These are phyloP conservation scores for Emmonsiellopsis sp. DNA, from an alignment of 2,329 filamentous ascomycete species.

Conservation along the genomic window DNA sequence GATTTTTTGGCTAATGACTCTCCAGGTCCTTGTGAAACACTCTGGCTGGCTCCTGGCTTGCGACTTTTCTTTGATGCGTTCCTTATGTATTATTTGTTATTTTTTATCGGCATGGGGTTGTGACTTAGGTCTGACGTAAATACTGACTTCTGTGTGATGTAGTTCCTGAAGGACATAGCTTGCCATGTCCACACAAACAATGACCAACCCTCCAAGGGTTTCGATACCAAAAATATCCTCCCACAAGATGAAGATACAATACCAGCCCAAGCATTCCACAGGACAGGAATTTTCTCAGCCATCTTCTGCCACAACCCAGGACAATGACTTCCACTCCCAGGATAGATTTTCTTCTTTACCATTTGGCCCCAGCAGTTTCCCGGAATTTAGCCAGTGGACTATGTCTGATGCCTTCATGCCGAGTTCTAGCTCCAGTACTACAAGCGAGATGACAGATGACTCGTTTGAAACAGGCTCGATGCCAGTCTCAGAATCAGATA, in stretches of 20 bases:
- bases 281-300: constrained; percentile 30
- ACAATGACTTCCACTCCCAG: constrained; percentile 36
- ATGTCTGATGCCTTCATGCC: constrained; percentile 23
- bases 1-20: neutral
- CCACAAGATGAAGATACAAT: constrained; percentile 24
- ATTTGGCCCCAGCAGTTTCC: constrained; percentile 23
- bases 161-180: neutral
- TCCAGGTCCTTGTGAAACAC: neutral
- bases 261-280: constrained; percentile 28
- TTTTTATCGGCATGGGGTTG: neutral
- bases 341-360: constrained; percentile 35
- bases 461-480: constrained; percentile 30
- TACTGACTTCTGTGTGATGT: constrained; percentile 13
- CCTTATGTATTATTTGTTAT: neutral
- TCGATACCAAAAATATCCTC: constrained; percentile 24
- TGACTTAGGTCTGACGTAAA: constrained; percentile 11
- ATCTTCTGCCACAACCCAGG: constrained; percentile 30
- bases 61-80: neutral
- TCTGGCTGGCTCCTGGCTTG: neutral
- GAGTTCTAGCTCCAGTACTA: constrained; percentile 13
- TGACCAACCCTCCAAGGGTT: constrained; percentile 28
- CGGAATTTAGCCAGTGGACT: constrained; percentile 31
- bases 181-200: constrained; percentile 30
- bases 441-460: constrained; percentile 18
- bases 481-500: constrained; percentile 27